These are phyloP conservation scores for Aspergillus intermedius DNA, from an alignment of 2,329 filamentous ascomycete species.

Conservation along the genomic window DNA sequence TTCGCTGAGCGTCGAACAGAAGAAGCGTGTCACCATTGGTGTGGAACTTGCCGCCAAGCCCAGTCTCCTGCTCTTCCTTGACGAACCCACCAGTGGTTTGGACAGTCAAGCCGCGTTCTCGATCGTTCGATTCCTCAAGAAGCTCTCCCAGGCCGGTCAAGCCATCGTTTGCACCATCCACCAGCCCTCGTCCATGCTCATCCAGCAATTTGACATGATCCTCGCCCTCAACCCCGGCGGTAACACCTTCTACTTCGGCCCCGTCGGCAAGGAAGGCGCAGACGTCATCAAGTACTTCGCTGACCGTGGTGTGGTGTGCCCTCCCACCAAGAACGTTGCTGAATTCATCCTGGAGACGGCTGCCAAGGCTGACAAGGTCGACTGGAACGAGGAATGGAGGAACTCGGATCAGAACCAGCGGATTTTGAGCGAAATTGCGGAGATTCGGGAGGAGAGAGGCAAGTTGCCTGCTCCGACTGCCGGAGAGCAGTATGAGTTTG, in stretches of 20 bases:
- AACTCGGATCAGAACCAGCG: slow-evolving; percentile 55
- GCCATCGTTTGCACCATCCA: slow-evolving; percentile 70
- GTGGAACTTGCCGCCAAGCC: slow-evolving; percentile 67
- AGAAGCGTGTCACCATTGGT: slow-evolving; percentile 66
- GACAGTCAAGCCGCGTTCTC: slow-evolving; percentile 64
- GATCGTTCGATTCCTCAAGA: slow-evolving; percentile 63
- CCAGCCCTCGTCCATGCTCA: slow-evolving; percentile 62
- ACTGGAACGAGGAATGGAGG: slow-evolving; percentile 72
- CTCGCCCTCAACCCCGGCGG: slow-evolving; percentile 62
- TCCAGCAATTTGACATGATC: slow-evolving; percentile 69
- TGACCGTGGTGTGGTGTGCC: slow-evolving; percentile 59
- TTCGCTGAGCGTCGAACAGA: slow-evolving; percentile 61
- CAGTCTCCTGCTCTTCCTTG: slow-evolving; percentile 61
- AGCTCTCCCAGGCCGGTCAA: slow-evolving; percentile 59
- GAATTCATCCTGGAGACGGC: slow-evolving; percentile 63
- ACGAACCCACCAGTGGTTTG: slow-evolving; percentile 65
- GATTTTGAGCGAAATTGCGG: slow-evolving; percentile 59
- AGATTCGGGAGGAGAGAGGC: slow-evolving; percentile 54
- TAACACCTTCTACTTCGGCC: slow-evolving; percentile 68
- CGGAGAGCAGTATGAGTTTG: slow-evolving; percentile 51
- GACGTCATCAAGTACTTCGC: slow-evolving; percentile 63
- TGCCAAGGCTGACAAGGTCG: slow-evolving; percentile 51
- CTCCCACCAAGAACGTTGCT: slow-evolving; percentile 59
- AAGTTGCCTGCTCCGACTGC: slow-evolving; percentile 41
- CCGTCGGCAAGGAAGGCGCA: slow-evolving; percentile 60